Conservation (phyloP, 495 filamentous ascomycete species). For the Tuber borchii region DNA sequence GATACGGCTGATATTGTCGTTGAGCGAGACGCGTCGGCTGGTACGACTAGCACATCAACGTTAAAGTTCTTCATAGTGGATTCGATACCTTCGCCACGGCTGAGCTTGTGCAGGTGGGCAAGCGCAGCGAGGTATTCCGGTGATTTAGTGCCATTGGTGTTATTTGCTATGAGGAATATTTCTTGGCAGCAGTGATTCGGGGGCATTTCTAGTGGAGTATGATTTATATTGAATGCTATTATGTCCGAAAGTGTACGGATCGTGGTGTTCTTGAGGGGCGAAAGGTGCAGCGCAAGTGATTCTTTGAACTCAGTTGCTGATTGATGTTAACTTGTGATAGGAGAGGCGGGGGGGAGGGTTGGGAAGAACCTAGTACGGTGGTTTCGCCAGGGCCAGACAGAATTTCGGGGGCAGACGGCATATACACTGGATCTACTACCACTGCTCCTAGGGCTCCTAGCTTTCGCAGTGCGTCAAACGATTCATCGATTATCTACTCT, state of each 20-base stretch:
- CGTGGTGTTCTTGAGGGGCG: slow-evolving; percentile 15
- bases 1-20: slow-evolving; percentile 9
- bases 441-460: slow-evolving; percentile 21
- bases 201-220: slow-evolving; percentile 34
- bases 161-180: slow-evolving; percentile 32
- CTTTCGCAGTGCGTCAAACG: slow-evolving; percentile 34
- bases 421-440: slow-evolving; percentile 11
- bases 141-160: not conserved
- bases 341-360: not conserved
- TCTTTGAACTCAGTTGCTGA: slow-evolving; percentile 27
- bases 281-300: slow-evolving; percentile 15
- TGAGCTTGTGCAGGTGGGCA: slow-evolving; percentile 13
- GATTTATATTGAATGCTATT: slow-evolving; percentile 22
- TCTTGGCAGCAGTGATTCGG: slow-evolving; percentile 35
- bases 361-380: slow-evolving; percentile 6
- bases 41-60: slow-evolving; percentile 23
- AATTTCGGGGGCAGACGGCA: not conserved
- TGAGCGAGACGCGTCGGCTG: slow-evolving; percentile 7
- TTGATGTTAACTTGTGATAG: not conserved
- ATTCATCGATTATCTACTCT: slow-evolving; percentile 16
- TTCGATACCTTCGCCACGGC: slow-evolving; percentile 37
- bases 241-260: slow-evolving; percentile 29
- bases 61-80: slow-evolving; percentile 22
- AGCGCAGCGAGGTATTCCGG: slow-evolving; percentile 27
- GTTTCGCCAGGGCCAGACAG: not conserved